Evolutionary conservation across 2,329 filamentous ascomycete genomes (phyloP), one percentile per base, ranked within the genome.

Genomic region (Botryosphaeria dothidea): DNA sequence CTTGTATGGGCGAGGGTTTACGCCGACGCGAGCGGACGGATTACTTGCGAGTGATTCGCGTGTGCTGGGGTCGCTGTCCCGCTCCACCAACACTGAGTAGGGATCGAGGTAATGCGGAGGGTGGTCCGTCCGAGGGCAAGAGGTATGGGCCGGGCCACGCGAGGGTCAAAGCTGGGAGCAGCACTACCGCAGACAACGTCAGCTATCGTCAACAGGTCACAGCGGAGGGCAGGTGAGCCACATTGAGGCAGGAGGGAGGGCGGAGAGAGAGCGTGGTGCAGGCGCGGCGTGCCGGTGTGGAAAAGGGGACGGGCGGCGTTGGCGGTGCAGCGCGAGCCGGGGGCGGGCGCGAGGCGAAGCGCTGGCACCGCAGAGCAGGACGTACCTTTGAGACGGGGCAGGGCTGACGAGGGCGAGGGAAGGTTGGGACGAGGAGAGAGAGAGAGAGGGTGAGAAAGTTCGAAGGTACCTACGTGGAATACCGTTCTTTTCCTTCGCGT

Each of bases 231-330:
- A 38, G 45, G 34, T 41, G 46, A n/a, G 54, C 52, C 17, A 41
- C 38, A 60, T 34, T 58, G 52, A 52, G 31, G 63, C 19, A n/a
- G 38, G 21, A 34, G 25, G 13, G 45, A 43, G 63, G 27, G 52
- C 48, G 45, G 43, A 43, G 41, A 43, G 54, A n/a, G 67, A 67
- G 71, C 70, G 64, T 71, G 72, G 71, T 70, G 71, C 72, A 71
- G 72, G 48, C 69, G 48, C 68, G 69, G 62, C 67, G 65, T 21
- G 58, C 23, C 60, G 52, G 65, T 41, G 56, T 67, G 60, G 73
- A 75, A 77, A 71, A 75, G 73, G 72, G 74, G 75, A 76, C 67
- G 70, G 68, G 72, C 71, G 70, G 70, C 71, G 66, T 67, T 5
- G 29, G 56, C 36, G 57, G 29, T 48, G 58, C 64, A 62, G 64